A percentile compares a stretch with the other conserved stretches of the same genome.
Evolutionary conservation across 495 filamentous ascomycete genomes (phyloP).

Genomic region (Lepraria neglecta): DNA sequence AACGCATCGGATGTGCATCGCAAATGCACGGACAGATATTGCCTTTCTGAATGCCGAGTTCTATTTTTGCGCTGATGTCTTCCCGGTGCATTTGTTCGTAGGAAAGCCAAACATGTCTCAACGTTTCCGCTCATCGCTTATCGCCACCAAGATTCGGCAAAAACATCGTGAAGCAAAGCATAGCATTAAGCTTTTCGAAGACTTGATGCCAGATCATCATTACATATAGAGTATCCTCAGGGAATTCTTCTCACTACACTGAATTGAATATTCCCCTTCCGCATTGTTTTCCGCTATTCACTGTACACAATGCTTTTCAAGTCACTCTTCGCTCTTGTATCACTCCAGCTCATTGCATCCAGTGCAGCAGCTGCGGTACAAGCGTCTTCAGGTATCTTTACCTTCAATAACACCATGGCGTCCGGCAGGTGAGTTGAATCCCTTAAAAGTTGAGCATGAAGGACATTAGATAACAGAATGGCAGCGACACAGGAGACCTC

Average conservation of each 20-base stretch:
- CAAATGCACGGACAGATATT: background rate
- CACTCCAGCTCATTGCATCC: background rate
- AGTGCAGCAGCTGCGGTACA: slow-evolving; percentile 4
- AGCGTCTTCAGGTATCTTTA: background rate
- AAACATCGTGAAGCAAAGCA: background rate
- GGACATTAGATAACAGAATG: background rate
- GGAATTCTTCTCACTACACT: background rate
- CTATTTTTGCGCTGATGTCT: background rate
- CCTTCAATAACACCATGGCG: background rate
- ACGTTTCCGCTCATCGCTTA: background rate
- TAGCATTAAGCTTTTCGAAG: background rate
- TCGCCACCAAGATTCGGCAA: slow-evolving; percentile 8
- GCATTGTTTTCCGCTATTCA: background rate
- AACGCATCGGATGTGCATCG: no score
- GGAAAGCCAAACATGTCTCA: background rate
- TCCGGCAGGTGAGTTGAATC: background rate
- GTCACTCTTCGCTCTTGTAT: slow-evolving; percentile 1
- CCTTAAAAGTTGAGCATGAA: background rate
- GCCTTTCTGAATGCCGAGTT: background rate
- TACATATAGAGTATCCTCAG: background rate
- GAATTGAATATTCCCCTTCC: background rate
- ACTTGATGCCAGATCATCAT: background rate
- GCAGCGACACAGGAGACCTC: background rate
- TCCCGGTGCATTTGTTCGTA: background rate
- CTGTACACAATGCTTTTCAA: background rate